phyloP scores from a whole-genome alignment of 331 rosid genomes.

The Malus hybrid region DNA sequence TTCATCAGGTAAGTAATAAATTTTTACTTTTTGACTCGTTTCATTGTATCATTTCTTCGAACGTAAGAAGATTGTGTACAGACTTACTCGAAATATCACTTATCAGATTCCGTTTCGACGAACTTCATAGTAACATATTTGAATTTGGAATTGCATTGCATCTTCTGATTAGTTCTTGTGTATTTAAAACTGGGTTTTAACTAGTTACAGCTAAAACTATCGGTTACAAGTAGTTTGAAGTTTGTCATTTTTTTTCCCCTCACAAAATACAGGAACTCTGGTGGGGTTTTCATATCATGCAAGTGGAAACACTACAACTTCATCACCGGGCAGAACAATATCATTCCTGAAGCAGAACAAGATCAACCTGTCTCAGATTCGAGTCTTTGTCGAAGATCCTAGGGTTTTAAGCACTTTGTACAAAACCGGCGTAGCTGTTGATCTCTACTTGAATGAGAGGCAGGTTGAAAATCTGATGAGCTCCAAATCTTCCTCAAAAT shows the following conservation, averaged over 20 bases:
- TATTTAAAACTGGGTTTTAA: neutral
- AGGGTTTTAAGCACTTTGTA: constrained; percentile 26
- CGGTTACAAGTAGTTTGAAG: neutral
- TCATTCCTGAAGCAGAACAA: constrained; percentile 34
- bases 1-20: constrained; percentile 52
- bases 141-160: neutral
- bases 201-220: neutral
- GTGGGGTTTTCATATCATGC: constrained; percentile 46
- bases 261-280: constrained; percentile 30
- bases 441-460: constrained; percentile 44
- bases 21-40: neutral
- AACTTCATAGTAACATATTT: no score
- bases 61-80: no score
- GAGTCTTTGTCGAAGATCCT: constrained; percentile 23
- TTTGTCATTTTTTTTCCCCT: neutral
- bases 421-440: constrained; percentile 32
- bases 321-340: constrained; percentile 17
- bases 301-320: constrained; percentile 27
- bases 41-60: no score
- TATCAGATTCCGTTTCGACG: no score
- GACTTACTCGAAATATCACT: no score
- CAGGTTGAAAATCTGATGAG: constrained; percentile 19
- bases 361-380: constrained; percentile 36
- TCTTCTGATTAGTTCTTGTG: neutral
- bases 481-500: constrained; percentile 27